Base-by-base conservation (phyloP, 2,329 filamentous ascomycete genomes). In the Stemphylium lycopersici region DNA sequence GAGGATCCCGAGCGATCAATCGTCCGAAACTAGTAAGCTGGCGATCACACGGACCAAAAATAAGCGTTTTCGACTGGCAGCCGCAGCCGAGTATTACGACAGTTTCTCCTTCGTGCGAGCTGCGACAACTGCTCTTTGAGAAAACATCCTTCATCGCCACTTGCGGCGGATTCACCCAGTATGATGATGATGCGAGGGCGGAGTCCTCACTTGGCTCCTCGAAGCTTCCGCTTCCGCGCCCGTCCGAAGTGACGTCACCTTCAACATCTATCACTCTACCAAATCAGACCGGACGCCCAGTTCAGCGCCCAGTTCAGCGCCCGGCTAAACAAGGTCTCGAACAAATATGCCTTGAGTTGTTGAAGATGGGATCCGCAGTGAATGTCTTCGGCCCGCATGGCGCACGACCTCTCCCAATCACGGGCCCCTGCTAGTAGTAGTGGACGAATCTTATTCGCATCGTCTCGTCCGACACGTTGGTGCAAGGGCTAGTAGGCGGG, bases 1-100 rank as follows among this genome's bases (percentile, higher is more conserved):
- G 43, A 52, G 20, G 10, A 24, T 33, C 20, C 50, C 50, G 44
- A 43, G 50, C 50, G 44, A 53, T 38, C 36, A 15, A 31, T 48
- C 38, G 50, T 53, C 50, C 45, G 38, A 6, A 43, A 53, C 24
- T 7, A 42, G 44, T 52, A 52, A 52, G 41, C 34, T 29, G 38
- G 32, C 50, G 44, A 53, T 53, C 45, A 49, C 45, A 12, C 24
- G 33, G 31, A 42, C 38, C 29, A 48, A 26, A 20, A 18, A 13
- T 34, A 33, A 37, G 36, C 32, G 31, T 37, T 36, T n/a, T 36
- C 18, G 34, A 48, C 43, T 13, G 4, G 15, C 37, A 40, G 29
- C 12, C 22, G 20, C 36, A 22, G 29, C 31, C 37, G 18, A 36
- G 24, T 44, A 16, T 36, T 18, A 41, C 15, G 12, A 41, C 8